Base-by-base conservation (phyloP, 164 flowering plant genomes). In the Tetrastigma voinierianum region DNA sequence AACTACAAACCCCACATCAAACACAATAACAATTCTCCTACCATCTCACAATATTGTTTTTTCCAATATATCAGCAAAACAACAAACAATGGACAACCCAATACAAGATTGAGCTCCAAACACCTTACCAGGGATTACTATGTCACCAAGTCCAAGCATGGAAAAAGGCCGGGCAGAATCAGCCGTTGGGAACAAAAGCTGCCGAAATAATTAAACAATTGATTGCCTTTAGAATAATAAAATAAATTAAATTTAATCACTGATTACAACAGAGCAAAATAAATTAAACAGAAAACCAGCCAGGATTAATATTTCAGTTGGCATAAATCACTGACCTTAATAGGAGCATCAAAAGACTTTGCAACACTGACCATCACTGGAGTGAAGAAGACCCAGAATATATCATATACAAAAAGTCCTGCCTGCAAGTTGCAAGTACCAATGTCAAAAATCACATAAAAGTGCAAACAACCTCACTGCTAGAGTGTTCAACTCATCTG, bases 331-430 rank as follows among this genome's bases (percentile, higher is more conserved):
- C 85, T 71, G 8, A 96, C 98, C 99, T 93, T 96, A 70, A 93
- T 96, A 23, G 99, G 99, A 56, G 99, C 99, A 77, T 96, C 99
- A 76, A 96, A 96, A 62, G 99, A 96, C 80, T 93, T 96, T 44
- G 99, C 99, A 69, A 96, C 99, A 71, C 98, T 96, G 68, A 96
- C 97, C 99, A 96, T 96, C 70, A 96, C 99, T 5, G 99, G 99
- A 21, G 98, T 96, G 70, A 96, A 93, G 78, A 96, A 96, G 55
- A 96, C 99, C 98, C 99, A 93, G 77, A 96, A 96, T 48, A 96
- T 93, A 79, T 96, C 99, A 73, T 96, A 96, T 15, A 96, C 78
- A 76, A 96, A 96, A 69, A 96, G 91, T 51, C 99, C 99, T 77
- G 86, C 88, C 99, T 96, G 88, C 70, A 80, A 54, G 58, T 68